These are phyloP conservation scores for Omphalotus guepiniiformis DNA, from an alignment of 768 basidiomycete genomes.

Conservation along the genomic window DNA sequence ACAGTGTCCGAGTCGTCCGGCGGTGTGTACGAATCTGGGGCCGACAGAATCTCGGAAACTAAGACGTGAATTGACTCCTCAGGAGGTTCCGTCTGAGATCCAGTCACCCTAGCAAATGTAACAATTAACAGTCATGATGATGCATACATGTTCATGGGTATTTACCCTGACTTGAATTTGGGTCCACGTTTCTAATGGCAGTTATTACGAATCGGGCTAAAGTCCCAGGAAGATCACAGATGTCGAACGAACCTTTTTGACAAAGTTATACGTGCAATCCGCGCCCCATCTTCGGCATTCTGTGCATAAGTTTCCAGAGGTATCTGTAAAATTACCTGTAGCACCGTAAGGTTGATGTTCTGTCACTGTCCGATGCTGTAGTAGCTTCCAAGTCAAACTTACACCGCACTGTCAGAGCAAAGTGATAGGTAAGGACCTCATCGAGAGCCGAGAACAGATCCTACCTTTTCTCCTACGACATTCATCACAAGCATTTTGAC, in stretches of 20 bases:
- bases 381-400: constrained; percentile 17
- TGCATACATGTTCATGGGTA: neutral
- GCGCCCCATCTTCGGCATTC: constrained; percentile 35
- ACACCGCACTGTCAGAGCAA: constrained; percentile 40
- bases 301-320: constrained; percentile 33
- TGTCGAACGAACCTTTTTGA: neutral
- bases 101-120: neutral
- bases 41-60: neutral
- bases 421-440: neutral
- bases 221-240: neutral
- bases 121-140: neutral
- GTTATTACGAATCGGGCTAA: neutral
- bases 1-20: constrained; percentile 1
- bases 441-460: neutral
- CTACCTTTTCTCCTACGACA: constrained; percentile 61
- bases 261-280: constrained; percentile 1
- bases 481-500: constrained; percentile 56
- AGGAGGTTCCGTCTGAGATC: neutral
- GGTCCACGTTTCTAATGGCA: constrained; percentile 5
- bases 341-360: constrained; percentile 6
- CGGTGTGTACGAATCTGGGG: neutral
- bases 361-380: neutral
- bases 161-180: constrained; percentile 7
- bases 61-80: neutral
- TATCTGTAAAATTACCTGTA: constrained; percentile 45